Evolutionary conservation across 305 asterid genomes (phyloP), one percentile per base, ranked within the genome.

Genomic region (Fraxinus floribunda): DNA sequence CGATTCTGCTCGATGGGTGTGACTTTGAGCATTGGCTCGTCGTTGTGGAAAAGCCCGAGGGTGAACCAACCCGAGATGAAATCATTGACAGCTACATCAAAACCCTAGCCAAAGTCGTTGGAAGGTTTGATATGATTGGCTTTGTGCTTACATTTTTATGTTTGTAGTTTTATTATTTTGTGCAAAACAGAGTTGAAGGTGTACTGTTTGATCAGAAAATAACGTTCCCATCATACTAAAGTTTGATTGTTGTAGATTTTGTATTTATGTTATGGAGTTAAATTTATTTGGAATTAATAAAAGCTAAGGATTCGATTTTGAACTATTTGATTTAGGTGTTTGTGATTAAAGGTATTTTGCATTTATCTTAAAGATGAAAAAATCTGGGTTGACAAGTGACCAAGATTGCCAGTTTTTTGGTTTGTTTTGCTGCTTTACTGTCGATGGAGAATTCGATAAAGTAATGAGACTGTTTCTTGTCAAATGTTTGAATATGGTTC

Each of bases 1-100:
- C 98, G 11, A 92, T 96, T 79, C 46, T 94, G 87, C 98, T 96
- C 60, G 99, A 96, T 60, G 99, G 98, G 0, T 96, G 99, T 80
- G 99, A 96, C 89, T 96, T 94, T 24, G 98, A 94, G 89, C 99
- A 96, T 84, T 96, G 98, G 99, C 98, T 96, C 8, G 95, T 96
- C 76, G 98, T 96, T 44, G 52, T 96, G 92, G 98, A 94, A 88
- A 88, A 88, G 80, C 99, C 99, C 13, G 94, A 93, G 72, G 95
- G 89, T 9, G 94, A 92, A 9, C 89, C 90, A 0, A 92, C 93
- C 0, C 90, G 98, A 79, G 99, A 96, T 75, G 95, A 93, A 9
- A 94, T 94, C 10, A 93, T 91, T 57, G 93, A 90, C 39, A 79
- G 90, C 74, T 96, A 94, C 77, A 93, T 94, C 89, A 91, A 92